phyloP scores from a whole-genome alignment of 306 rosid species.

The Coriaria nepalensis region DNA sequence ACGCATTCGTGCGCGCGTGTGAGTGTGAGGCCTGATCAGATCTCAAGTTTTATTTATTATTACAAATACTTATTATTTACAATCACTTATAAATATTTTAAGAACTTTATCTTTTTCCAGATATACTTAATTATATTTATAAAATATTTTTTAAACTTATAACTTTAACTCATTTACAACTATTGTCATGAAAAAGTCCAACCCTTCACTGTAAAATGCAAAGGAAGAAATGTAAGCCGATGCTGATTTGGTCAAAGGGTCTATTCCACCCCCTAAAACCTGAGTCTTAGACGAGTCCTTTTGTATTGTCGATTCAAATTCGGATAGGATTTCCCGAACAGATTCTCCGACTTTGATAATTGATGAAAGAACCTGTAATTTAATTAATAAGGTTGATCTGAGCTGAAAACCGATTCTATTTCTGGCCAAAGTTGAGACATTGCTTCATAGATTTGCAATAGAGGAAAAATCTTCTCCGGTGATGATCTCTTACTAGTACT shows the following conservation, averaged over 20 bases:
- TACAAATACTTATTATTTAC: no score
- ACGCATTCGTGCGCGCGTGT: no score
- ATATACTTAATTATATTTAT: no score
- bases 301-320: constrained; percentile 24
- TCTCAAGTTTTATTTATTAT: no score
- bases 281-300: constrained; percentile 23
- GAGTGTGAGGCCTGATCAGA: no score
- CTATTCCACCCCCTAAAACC: constrained; percentile 27
- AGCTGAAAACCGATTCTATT: constrained; percentile 23
- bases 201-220: constrained; percentile 19
- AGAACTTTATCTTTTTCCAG: no score
- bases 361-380: constrained; percentile 25
- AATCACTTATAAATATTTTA: no score
- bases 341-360: constrained; percentile 21
- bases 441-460: constrained; percentile 27
- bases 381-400: constrained; percentile 21
- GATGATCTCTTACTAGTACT: constrained; percentile 17
- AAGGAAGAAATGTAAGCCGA: constrained; percentile 26
- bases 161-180: no score
- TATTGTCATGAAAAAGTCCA: no score
- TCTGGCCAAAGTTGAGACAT: constrained; percentile 29
- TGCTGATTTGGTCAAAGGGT: constrained; percentile 30
- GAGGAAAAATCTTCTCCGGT: constrained; percentile 22
- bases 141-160: no score
- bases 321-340: constrained; percentile 20